A percentile compares a stretch with the other conserved stretches of the same genome.
phyloP scores from a whole-genome alignment of 139 green algal species.

The Gonium pectorale region DNA sequence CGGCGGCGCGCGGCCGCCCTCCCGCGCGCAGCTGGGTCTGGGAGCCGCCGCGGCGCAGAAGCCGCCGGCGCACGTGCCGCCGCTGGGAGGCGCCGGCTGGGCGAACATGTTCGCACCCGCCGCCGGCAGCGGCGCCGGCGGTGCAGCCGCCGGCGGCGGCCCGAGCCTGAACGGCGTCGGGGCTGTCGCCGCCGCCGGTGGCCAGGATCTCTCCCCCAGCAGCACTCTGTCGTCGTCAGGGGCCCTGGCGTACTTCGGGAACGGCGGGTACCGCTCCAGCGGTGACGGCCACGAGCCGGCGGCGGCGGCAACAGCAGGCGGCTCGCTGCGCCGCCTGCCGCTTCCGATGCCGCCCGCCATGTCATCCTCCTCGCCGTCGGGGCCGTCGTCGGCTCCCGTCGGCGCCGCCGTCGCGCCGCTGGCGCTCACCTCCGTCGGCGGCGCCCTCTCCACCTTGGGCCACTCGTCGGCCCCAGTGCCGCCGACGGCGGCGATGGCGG shows the following conservation, averaged over 20 bases:
- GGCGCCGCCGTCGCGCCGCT: no score
- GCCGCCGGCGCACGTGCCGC: background rate
- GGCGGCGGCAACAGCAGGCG: no score
- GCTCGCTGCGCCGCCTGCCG: background rate
- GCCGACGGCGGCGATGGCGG: no score
- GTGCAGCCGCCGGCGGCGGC: background rate
- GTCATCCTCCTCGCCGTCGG: background rate
- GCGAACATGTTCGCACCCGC: background rate
- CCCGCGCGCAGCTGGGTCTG: conserved; percentile 13
- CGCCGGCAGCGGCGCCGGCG: background rate
- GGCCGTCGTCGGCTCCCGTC: no score
- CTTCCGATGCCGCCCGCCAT: conserved; percentile 6
- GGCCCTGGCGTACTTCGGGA: no score
- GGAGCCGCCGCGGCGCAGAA: background rate
- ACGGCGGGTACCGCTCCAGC: no score
- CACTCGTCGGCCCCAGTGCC: no score
- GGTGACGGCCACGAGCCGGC: background rate
- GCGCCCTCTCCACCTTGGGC: no score
- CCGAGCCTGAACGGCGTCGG: background rate
- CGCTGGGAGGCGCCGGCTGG: background rate
- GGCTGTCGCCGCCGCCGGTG: background rate
- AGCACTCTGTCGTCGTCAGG: no score
- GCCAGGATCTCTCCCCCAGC: background rate
- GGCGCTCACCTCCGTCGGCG: no score
- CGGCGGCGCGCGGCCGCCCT: conserved; percentile 28